A percentile compares a stretch with the other conserved stretches of the same genome.
Conservation (phyloP, 2,329 filamentous ascomycete genomes). For the Teratosphaeria destructans region DNA sequence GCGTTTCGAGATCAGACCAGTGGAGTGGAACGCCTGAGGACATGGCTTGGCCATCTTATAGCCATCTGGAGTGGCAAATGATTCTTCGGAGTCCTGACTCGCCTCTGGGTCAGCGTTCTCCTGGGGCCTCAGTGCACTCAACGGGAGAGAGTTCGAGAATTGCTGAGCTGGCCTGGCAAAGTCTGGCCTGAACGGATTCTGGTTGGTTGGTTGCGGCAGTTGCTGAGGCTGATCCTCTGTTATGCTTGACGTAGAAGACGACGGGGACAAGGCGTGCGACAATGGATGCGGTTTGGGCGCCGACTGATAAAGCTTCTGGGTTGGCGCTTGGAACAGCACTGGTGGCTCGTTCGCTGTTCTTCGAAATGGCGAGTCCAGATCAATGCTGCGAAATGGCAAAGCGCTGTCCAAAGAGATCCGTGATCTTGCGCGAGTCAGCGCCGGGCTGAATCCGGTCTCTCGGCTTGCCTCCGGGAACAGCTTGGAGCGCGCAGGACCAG, state of each 20-base stretch:
- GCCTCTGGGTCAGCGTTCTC: slow-evolving; percentile 32
- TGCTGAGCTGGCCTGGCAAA: slow-evolving; percentile 42
- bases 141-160: slow-evolving; percentile 68
- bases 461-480: slow-evolving; percentile 26
- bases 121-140: slow-evolving; percentile 48
- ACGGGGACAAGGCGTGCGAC: slow-evolving; percentile 76
- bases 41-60: slow-evolving; percentile 70
- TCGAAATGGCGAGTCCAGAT: slow-evolving; percentile 52
- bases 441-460: slow-evolving; percentile 17
- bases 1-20: slow-evolving; percentile 88
- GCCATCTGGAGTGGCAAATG: slow-evolving; percentile 62
- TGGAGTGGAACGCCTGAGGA: slow-evolving; percentile 83
- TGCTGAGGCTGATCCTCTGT: slow-evolving; percentile 39
- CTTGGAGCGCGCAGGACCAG: slow-evolving; percentile 38
- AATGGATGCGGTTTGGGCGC: slow-evolving; percentile 60
- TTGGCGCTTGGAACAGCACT: slow-evolving; percentile 25
- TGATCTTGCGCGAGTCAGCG: slow-evolving; percentile 35
- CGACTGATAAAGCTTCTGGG: slow-evolving; percentile 24
- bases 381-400: slow-evolving; percentile 52
- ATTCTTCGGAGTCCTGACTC: slow-evolving; percentile 33
- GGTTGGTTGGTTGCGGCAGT: neutral
- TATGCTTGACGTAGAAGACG: slow-evolving; percentile 70
- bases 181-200: slow-evolving; percentile 27
- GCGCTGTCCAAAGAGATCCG: slow-evolving; percentile 74
- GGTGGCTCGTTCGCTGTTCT: slow-evolving; percentile 56